These are phyloP conservation scores for Exsudoporus frostii DNA, from an alignment of 768 basidiomycete genomes.

Conservation along the genomic window DNA sequence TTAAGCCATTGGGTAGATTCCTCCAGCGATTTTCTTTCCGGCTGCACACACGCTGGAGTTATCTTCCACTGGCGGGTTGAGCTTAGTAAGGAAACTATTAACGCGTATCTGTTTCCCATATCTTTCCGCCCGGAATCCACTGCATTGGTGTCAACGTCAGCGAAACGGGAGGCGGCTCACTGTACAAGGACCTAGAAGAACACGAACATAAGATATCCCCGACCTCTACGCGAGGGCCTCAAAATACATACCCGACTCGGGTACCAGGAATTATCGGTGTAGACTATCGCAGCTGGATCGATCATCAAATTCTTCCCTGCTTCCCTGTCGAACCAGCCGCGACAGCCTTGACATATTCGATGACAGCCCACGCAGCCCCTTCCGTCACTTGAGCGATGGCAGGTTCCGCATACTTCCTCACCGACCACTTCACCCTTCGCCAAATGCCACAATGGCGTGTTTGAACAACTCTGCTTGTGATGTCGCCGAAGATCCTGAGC, in stretches of 20 bases:
- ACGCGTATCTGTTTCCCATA: slow-evolving; percentile 9
- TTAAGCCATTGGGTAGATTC: slow-evolving; percentile 47
- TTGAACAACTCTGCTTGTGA: slow-evolving; percentile 48
- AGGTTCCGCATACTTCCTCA: slow-evolving; percentile 47
- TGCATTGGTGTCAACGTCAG: not conserved
- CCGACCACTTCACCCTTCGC: slow-evolving; percentile 54
- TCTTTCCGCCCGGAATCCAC: not conserved
- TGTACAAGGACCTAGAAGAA: slow-evolving; percentile 1
- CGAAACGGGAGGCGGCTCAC: not conserved
- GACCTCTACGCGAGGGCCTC: not conserved
- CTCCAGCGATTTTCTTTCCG: slow-evolving; percentile 55
- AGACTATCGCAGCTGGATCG: slow-evolving; percentile 66
- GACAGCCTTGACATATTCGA: slow-evolving; percentile 58
- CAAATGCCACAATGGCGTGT: slow-evolving; percentile 55
- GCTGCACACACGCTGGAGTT: slow-evolving; percentile 45
- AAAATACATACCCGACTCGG: slow-evolving; percentile 46
- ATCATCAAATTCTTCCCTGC: slow-evolving; percentile 40
- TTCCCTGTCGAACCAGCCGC: slow-evolving; percentile 16
- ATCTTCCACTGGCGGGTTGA: slow-evolving; percentile 1
- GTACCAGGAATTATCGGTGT: slow-evolving; percentile 67
- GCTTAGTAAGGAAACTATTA: not conserved
- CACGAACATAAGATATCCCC: not conserved
- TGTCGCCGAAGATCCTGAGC: not conserved
- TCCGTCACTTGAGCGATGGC: slow-evolving; percentile 50
- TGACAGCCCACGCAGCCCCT: slow-evolving; percentile 68